Evolutionary conservation across 1,284 basidiomycete species (phyloP).

Genomic region (Pseudozyma pruni): DNA sequence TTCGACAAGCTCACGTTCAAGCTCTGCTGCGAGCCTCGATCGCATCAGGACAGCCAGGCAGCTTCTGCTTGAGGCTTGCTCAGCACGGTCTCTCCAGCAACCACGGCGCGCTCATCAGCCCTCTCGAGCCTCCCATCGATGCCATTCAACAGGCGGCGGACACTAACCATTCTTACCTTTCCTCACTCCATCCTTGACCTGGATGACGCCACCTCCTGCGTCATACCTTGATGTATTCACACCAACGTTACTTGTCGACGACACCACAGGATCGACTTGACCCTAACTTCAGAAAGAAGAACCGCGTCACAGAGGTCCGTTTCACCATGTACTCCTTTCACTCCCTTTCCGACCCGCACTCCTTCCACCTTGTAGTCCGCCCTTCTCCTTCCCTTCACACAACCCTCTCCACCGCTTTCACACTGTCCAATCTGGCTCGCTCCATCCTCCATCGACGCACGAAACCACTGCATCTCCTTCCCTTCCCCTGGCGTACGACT

Average conservation of each 20-base stretch:
- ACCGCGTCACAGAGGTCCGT: conserved; percentile 65
- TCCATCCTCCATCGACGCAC: no score
- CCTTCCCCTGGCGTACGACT: not conserved
- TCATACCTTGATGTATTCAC: conserved; percentile 6
- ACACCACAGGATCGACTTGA: conserved; percentile 52
- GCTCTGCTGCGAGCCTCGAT: no score
- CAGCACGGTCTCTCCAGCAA: not conserved
- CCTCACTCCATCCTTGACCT: conserved; percentile 1
- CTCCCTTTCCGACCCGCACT: not conserved
- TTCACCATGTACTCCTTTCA: conserved; percentile 5
- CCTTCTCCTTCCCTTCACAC: not conserved
- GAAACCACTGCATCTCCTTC: conserved; percentile 1
- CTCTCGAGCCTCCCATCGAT: conserved; percentile 5
- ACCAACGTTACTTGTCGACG: conserved; percentile 13
- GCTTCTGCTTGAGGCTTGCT: no score
- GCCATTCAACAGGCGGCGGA: conserved; percentile 37
- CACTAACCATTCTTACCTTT: conserved; percentile 31
- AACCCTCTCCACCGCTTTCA: not conserved
- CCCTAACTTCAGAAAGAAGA: conserved; percentile 65
- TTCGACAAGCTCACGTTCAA: no score
- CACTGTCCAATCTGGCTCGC: no score
- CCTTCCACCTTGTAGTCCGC: no score
- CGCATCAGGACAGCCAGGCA: no score
- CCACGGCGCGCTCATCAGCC: conserved; percentile 13
- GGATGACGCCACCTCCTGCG: conserved; percentile 5